phyloP scores from a whole-genome alignment of 768 basidiomycete genomes.

The Boletus rubescentipes region DNA sequence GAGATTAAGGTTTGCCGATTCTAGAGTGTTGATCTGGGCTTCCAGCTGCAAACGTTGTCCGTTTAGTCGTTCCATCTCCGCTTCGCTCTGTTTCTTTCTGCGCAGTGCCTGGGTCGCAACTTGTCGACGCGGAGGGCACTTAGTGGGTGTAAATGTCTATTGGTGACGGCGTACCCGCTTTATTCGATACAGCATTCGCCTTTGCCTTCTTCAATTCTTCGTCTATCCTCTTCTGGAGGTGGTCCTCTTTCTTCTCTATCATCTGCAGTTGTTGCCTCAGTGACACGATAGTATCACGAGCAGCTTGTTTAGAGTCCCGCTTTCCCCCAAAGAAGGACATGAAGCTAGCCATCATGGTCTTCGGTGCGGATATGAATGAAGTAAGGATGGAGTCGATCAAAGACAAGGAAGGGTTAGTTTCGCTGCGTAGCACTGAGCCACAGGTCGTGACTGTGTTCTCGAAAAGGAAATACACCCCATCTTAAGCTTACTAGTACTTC shows the following conservation, averaged over 20 bases:
- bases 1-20: constrained; percentile 95
- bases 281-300: constrained; percentile 90
- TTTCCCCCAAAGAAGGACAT: constrained; percentile 90
- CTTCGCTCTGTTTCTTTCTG: constrained; percentile 89
- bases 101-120: constrained; percentile 88
- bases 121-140: constrained; percentile 33
- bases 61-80: constrained; percentile 80
- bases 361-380: neutral
- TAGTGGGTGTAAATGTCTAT: neutral
- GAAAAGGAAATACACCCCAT: constrained; percentile 27
- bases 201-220: constrained; percentile 91
- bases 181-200: constrained; percentile 91
- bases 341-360: constrained; percentile 66
- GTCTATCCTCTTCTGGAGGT: constrained; percentile 94
- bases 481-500: too few relatives aligned
- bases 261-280: constrained; percentile 92
- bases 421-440: constrained; percentile 14
- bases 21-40: constrained; percentile 94
- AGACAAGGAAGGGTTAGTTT: constrained; percentile 2
- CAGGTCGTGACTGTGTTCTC: constrained; percentile 13
- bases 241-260: constrained; percentile 99
- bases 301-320: constrained; percentile 78
- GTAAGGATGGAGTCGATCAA: neutral
- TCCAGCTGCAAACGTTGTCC: constrained; percentile 90
- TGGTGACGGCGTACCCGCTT: constrained; percentile 62